phyloP scores from a whole-genome alignment of 2,329 filamentous ascomycete species.

The Claviceps sp. region DNA sequence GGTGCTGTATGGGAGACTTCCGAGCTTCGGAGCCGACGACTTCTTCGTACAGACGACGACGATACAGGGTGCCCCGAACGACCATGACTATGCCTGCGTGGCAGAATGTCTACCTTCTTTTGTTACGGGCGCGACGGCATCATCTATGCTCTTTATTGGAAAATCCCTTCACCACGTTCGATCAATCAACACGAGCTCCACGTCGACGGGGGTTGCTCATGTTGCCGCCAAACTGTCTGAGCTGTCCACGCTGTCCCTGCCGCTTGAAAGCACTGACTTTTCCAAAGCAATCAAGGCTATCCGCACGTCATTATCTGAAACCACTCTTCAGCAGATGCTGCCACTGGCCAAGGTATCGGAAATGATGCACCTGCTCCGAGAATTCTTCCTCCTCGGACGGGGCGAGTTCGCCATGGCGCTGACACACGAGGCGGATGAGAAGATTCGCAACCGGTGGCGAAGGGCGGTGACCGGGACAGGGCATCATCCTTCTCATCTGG shows the following conservation, averaged over 20 bases:
- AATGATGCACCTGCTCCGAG: conserved; percentile 61
- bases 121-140: conserved; percentile 58
- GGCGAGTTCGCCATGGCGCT: conserved; percentile 87
- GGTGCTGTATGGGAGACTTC: conserved; percentile 78
- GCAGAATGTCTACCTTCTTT: conserved; percentile 61
- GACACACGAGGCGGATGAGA: conserved; percentile 72
- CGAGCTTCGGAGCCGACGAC: conserved; percentile 63
- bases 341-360: conserved; percentile 67
- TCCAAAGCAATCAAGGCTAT: conserved; percentile 63
- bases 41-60: conserved; percentile 62
- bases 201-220: conserved; percentile 35
- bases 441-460: conserved; percentile 60
- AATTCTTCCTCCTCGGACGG: conserved; percentile 76
- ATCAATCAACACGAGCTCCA: conserved; percentile 32
- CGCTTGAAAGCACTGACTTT: conserved; percentile 59
- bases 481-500: conserved; percentile 22
- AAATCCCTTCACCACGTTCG: conserved; percentile 78
- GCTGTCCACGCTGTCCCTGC: conserved; percentile 56
- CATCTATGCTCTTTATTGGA: conserved; percentile 82
- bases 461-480: conserved; percentile 32
- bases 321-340: conserved; percentile 68
- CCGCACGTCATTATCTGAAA: conserved; percentile 68
- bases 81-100: conserved; percentile 50
- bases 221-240: conserved; percentile 55
- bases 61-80: conserved; percentile 30